Conservation (phyloP, 176 grass and related monocot species). For the Aegilops sharonensis region DNA sequence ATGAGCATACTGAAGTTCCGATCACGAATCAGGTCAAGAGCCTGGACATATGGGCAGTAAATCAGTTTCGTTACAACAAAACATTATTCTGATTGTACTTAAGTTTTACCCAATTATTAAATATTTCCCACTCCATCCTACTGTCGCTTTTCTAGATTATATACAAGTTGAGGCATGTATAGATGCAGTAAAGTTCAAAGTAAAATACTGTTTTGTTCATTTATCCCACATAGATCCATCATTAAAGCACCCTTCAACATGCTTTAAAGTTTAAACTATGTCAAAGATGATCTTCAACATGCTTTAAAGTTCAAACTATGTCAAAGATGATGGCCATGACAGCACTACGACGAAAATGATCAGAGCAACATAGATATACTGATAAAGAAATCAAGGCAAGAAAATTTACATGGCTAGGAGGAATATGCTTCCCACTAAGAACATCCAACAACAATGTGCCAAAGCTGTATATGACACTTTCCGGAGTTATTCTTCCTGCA, state of each 20-base stretch:
- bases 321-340: not conserved
- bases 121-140: not conserved
- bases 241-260: not conserved
- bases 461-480: slow-evolving; percentile 96
- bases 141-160: not conserved
- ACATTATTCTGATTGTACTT: slow-evolving; percentile 1
- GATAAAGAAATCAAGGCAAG: slow-evolving; percentile 4
- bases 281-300: not conserved
- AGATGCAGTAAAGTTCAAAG: not conserved
- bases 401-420: slow-evolving; percentile 86
- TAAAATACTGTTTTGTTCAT: not conserved
- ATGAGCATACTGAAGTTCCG: slow-evolving; percentile 93
- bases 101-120: not conserved
- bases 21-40: slow-evolving; percentile 86
- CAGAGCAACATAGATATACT: slow-evolving; percentile 4
- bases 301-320: slow-evolving; percentile 8
- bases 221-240: slow-evolving; percentile 11
- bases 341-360: not conserved
- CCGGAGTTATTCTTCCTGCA: slow-evolving; percentile 81
- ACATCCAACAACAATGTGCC: slow-evolving; percentile 86
- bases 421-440: slow-evolving; percentile 94
- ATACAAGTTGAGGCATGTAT: not conserved
- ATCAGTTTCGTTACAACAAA: not conserved
- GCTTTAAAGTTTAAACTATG: slow-evolving; percentile 9
- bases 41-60: slow-evolving; percentile 43